These are phyloP conservation scores for Colletotrichum cordylinicola DNA, from an alignment of 2,329 filamentous ascomycete genomes.

Conservation along the genomic window DNA sequence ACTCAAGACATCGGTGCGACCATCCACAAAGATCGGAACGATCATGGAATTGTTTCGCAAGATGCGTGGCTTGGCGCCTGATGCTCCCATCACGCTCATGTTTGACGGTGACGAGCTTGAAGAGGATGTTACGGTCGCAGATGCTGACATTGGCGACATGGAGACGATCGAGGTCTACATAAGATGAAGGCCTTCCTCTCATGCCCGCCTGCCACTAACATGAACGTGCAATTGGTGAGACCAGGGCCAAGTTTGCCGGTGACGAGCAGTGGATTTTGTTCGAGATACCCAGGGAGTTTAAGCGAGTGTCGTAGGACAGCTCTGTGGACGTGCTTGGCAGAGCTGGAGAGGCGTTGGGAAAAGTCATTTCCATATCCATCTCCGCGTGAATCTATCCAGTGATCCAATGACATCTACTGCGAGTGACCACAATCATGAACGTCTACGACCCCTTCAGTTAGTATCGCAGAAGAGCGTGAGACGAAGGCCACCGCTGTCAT, in stretches of 20 bases:
- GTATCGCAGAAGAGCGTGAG: neutral
- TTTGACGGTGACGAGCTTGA: slow-evolving; percentile 80
- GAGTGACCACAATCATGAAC: neutral
- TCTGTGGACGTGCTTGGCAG: neutral
- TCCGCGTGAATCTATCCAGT: neutral
- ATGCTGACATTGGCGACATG: slow-evolving; percentile 76
- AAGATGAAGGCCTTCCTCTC: slow-evolving; percentile 28
- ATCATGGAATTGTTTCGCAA: slow-evolving; percentile 68
- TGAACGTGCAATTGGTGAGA: neutral
- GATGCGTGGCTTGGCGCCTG: slow-evolving; percentile 53
- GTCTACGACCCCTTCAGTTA: neutral
- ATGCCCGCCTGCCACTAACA: neutral
- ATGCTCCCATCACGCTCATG: slow-evolving; percentile 63
- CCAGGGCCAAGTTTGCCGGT: neutral
- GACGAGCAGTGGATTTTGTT: neutral
- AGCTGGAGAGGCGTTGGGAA: neutral
- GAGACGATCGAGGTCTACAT: slow-evolving; percentile 79
- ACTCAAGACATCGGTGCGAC: slow-evolving; percentile 55
- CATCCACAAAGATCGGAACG: slow-evolving; percentile 64
- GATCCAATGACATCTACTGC: neutral
- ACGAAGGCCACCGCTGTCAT: neutral
- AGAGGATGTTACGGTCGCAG: slow-evolving; percentile 62
- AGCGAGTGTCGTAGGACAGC: neutral
- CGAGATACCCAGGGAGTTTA: slow-evolving; percentile 19
- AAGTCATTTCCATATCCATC: neutral